Percentiles rank a stretch among this genome's conserved stretches.
phyloP scores from a whole-genome alignment of 306 rosid species.

The Rubus parviflorus region DNA sequence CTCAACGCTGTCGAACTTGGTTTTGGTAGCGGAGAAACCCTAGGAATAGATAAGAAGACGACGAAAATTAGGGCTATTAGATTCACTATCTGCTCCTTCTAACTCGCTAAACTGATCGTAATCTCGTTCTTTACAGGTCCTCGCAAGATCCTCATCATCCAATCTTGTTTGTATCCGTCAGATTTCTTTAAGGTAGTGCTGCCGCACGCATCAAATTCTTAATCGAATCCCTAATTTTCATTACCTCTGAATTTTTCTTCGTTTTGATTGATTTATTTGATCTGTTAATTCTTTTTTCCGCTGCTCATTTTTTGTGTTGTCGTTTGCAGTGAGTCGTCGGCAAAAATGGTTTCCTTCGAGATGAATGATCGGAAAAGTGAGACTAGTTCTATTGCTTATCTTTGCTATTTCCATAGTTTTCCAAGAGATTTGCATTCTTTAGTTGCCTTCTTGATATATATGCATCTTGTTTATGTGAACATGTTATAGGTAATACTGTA shows the following conservation, averaged over 20 bases:
- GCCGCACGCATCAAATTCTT: background rate
- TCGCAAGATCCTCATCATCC: constrained; percentile 5
- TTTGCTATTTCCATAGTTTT: background rate
- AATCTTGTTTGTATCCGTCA: background rate
- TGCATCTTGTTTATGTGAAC: background rate
- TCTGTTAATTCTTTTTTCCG: constrained; percentile 11
- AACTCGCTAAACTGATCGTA: constrained; percentile 8
- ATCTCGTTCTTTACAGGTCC: constrained; percentile 16
- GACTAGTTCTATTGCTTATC: constrained; percentile 12
- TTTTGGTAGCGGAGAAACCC: constrained; percentile 11
- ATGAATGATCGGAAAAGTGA: constrained; percentile 98
- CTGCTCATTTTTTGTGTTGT: constrained; percentile 9
- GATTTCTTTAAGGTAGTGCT: constrained; percentile 15
- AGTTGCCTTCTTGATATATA: background rate
- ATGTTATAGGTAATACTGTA: background rate
- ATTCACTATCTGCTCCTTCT: background rate
- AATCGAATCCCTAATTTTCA: background rate
- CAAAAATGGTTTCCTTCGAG: constrained; percentile 85
- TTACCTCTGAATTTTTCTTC: background rate
- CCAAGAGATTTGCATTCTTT: constrained; percentile 1
- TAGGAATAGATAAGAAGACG: background rate
- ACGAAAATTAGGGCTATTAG: background rate
- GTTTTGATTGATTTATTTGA: background rate
- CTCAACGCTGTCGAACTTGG: background rate
- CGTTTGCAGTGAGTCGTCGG: constrained; percentile 46